Base-by-base conservation (phyloP, 2,329 filamentous ascomycete genomes). In the Colletotrichum theobromicola region DNA sequence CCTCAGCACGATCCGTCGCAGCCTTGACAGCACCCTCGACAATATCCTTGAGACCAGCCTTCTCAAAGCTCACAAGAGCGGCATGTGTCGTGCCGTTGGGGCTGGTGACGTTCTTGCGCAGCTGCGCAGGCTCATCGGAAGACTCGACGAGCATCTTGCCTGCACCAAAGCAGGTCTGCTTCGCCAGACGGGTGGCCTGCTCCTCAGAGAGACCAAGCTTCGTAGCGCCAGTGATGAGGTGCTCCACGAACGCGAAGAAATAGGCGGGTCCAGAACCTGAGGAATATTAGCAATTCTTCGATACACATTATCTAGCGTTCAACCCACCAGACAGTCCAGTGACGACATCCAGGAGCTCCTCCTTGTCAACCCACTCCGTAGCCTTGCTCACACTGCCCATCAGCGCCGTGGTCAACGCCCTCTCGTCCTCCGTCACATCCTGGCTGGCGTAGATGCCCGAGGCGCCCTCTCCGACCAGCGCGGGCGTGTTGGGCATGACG, bases 401-500 rank as follows among this genome's bases (percentile, higher is more conserved):
- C 8, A 89, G 82, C 10, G 83, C 81, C 15, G 82, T 82, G 0
- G 85, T 83, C 61, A 88, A 80, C 15, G 83, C 80, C 80, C 81
- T 86, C 80, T 89, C 87, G 0, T 79, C 82, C 9, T 80, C 79
- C 1, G 84, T 83, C 8, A 88, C 86, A 37, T 85, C 85, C 8
- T 79, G 78, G 34, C 83, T 83, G 7, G 87, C 87, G 71, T 83
- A 88, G 12, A 88, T 78, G 4, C 87, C 87, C 4, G 86, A 87
- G 2, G 87, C 87, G 34, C 87, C 87, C 81, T 89, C 87, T 28
- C 87, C 86, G 12, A 88, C 84, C 35, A 89, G 79, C 8, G 87
- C 87, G 3, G 87, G 87, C 7, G 87, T 89, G 80, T 89, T 89
- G 68, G 87, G 87, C 87, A 89, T 89, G 72, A 88, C 87, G 24